Base-by-base conservation (phyloP, 176 grass and related monocot genomes). In the Oryza officinalis region DNA sequence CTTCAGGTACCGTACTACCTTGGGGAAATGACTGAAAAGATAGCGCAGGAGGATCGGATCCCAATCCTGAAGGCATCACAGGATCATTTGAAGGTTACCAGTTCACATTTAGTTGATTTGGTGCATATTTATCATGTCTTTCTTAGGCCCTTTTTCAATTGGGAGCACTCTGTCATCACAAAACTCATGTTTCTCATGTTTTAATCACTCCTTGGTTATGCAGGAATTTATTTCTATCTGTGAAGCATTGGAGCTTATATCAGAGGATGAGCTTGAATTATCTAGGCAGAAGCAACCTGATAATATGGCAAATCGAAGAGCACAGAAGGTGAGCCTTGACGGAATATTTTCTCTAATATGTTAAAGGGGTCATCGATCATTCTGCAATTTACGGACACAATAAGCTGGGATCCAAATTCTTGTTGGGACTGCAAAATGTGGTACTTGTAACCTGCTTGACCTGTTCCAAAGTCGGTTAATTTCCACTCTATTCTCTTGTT, bases 201-300 rank as follows among this genome's bases (percentile, higher is more conserved):
- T 32, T 86, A 64, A 76, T 26, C 10, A 2, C 27, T 10, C 1
- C 13, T 77, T 17, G 10, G 10, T 69, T 46, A 22, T 8, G 13
- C 93, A 98, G 96, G 96, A 98, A 79, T 98, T 95, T 69, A 84
- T 98, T 81, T 87, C 93, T 54, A 85, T 72, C 25, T 98, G 93
- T 75, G 91, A 98, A 87, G 87, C 81, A 2, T 61, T 98, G 49
- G 96, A 94, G 87, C 89, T 98, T 87, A 85, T 94, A 46, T 91
- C 91, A 49, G 74, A 89, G 75, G 86, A 87, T 23, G 96, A 96
- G 79, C 75, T 98, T 18, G 87, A 92, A 75, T 84, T 37, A 28
- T 83, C 40, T 75, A 75, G 83, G 2, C 82, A 90, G 81, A 67
- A 57, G 81, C 84, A 80, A 20, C 13, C 79, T 35, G 89, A 95